These are phyloP conservation scores for Stipa capillata DNA, from an alignment of 176 grass and related monocot species.

Conservation along the genomic window DNA sequence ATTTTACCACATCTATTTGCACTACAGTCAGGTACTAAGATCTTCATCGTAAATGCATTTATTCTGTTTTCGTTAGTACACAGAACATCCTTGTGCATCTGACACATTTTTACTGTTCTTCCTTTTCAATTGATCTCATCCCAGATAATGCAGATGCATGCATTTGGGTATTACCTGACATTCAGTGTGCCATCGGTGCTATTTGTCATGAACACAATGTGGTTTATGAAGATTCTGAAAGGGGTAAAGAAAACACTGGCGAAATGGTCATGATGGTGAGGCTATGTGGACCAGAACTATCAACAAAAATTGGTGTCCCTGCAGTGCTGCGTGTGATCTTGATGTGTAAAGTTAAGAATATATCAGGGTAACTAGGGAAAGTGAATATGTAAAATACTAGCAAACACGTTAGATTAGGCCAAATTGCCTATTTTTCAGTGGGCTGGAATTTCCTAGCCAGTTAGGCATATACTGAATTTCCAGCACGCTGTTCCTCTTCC, in stretches of 20 bases:
- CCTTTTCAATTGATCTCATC: conserved; percentile 3
- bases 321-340: not conserved
- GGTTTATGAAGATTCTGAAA: conserved; percentile 92
- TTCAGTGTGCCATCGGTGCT: conserved; percentile 48
- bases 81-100: not conserved
- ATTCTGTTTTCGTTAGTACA: conserved; percentile 12
- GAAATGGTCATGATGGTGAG: conserved; percentile 46
- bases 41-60: not conserved
- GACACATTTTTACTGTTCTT: conserved; percentile 2
- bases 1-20: conserved; percentile 83
- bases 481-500: conserved; percentile 12
- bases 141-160: conserved; percentile 76
- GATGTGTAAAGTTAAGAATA: conserved; percentile 38
- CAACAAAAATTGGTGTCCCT: not conserved
- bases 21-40: conserved; percentile 75
- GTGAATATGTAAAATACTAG: conserved; percentile 35
- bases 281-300: not conserved
- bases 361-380: conserved; percentile 32
- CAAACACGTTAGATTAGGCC: conserved; percentile 37
- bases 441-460: conserved; percentile 18
- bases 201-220: conserved; percentile 81
- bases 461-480: conserved; percentile 21
- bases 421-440: conserved; percentile 20
- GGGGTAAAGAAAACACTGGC: conserved; percentile 78
- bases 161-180: conserved; percentile 60